Evolutionary conservation across 2,329 filamentous ascomycete species (phyloP).

Genomic region (Claviceps digitariae): DNA sequence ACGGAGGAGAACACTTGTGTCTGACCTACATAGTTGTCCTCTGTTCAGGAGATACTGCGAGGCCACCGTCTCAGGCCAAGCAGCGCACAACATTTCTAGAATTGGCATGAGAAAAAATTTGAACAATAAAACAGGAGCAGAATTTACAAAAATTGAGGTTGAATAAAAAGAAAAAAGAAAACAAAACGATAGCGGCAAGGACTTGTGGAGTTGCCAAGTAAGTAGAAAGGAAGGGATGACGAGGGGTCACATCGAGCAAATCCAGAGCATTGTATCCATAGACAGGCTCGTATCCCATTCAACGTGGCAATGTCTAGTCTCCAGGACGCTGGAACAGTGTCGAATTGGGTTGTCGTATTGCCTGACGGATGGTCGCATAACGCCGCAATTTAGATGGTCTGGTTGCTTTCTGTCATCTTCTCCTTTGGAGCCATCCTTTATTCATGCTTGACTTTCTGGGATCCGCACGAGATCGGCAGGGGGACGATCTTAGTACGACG

Average conservation of each 20-base stretch:
- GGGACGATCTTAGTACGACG: not conserved
- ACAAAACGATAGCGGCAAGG: not conserved
- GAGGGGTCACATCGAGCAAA: not conserved
- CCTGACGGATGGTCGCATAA: conserved; percentile 1
- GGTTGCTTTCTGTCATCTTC: not conserved
- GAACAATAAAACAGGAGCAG: not conserved
- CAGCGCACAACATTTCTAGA: not conserved
- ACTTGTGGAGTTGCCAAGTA: not conserved
- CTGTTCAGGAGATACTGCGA: not conserved
- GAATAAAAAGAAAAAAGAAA: too few species aligned
- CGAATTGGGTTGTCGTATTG: not conserved
- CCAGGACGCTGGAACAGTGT: not conserved
- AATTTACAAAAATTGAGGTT: not conserved
- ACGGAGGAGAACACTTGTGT: not conserved
- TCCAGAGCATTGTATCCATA: not conserved
- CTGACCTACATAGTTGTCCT: not conserved
- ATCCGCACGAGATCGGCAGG: not conserved
- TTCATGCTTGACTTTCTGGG: not conserved
- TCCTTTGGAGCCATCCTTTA: not conserved
- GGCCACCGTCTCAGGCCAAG: not conserved
- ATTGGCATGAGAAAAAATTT: not conserved
- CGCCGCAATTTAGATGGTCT: conserved; percentile 1
- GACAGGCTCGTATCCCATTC: not conserved
- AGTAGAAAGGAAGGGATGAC: not conserved
- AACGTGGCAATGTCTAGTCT: not conserved